phyloP scores from a whole-genome alignment of 805 yeast genomes.

The Monosporozyma unispora region DNA sequence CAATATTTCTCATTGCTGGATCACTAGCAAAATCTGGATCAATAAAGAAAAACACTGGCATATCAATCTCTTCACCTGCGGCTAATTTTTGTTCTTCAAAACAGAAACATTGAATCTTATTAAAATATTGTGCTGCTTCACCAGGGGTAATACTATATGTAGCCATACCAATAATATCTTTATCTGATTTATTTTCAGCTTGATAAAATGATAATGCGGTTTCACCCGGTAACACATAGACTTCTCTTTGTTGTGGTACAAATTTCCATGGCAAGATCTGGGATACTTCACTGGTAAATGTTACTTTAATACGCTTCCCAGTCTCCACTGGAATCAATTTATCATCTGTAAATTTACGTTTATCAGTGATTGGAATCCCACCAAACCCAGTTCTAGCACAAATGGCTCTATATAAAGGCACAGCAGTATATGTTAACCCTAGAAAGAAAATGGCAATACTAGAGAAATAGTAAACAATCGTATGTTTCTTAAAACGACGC shows the following conservation, averaged over 20 bases:
- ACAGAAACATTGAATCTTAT: constrained; percentile 96
- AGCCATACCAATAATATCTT: constrained; percentile 96
- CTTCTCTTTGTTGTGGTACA: constrained; percentile 89
- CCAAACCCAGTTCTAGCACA: constrained; percentile 96
- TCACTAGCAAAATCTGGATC: constrained; percentile 94
- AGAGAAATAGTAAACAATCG: constrained; percentile 56
- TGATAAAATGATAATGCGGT: constrained; percentile 93
- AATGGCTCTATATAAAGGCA: constrained; percentile 82
- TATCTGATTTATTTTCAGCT: constrained; percentile 77
- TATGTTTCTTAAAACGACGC: constrained; percentile 34
- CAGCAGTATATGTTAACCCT: constrained; percentile 81
- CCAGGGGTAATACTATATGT: constrained; percentile 96
- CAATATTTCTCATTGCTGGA: constrained; percentile 84
- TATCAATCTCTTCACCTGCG: constrained; percentile 96
- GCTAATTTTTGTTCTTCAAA: constrained; percentile 90
- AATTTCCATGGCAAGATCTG: constrained; percentile 91
- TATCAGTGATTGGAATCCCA: constrained; percentile 89
- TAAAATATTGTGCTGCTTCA: constrained; percentile 91
- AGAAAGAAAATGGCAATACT: constrained; percentile 64
- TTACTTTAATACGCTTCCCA: constrained; percentile 68
- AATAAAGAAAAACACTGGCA: constrained; percentile 96
- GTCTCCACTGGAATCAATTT: constrained; percentile 82
- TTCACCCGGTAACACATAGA: constrained; percentile 89
- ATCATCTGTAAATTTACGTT: constrained; percentile 71
- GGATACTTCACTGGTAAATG: constrained; percentile 87